Conservation (phyloP, 352 stramenopile species). For the Phytophthora ohioensis region DNA sequence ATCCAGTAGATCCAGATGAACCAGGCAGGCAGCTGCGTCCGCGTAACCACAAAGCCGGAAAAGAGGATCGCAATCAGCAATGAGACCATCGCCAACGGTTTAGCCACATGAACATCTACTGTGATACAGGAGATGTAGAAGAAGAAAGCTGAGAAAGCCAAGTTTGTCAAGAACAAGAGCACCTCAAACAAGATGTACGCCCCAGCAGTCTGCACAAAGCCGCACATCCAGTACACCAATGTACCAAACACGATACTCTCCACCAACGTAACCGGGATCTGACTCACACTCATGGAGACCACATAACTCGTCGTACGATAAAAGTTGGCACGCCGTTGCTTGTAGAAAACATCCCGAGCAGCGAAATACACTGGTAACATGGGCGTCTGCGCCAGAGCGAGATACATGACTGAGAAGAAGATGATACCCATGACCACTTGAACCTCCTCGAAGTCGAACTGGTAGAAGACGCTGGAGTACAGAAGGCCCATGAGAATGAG, state of each 20-base stretch:
- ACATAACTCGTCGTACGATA: conserved; percentile 50
- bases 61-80: conserved; percentile 54
- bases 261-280: conserved; percentile 50
- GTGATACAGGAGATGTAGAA: conserved; percentile 49
- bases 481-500: conserved; percentile 50
- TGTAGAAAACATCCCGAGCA: conserved; percentile 51
- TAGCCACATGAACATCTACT: conserved; percentile 48
- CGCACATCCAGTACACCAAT: conserved; percentile 63
- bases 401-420: conserved; percentile 78
- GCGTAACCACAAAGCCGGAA: conserved; percentile 51
- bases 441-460: conserved; percentile 41
- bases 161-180: conserved; percentile 51
- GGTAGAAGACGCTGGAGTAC: conserved; percentile 50
- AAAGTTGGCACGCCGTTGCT: conserved; percentile 49
- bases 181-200: conserved; percentile 49
- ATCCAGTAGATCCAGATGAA: conserved; percentile 70
- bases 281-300: conserved; percentile 49
- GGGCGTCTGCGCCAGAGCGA: conserved; percentile 55
- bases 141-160: conserved; percentile 55
- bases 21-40: conserved; percentile 44
- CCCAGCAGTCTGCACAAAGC: conserved; percentile 48
- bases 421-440: conserved; percentile 74
- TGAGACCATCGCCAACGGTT: conserved; percentile 47
- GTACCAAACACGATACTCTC: conserved; percentile 54
- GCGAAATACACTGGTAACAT: conserved; percentile 46